Conservation (phyloP, 306 rosid genomes). For the Prunus davidiana region DNA sequence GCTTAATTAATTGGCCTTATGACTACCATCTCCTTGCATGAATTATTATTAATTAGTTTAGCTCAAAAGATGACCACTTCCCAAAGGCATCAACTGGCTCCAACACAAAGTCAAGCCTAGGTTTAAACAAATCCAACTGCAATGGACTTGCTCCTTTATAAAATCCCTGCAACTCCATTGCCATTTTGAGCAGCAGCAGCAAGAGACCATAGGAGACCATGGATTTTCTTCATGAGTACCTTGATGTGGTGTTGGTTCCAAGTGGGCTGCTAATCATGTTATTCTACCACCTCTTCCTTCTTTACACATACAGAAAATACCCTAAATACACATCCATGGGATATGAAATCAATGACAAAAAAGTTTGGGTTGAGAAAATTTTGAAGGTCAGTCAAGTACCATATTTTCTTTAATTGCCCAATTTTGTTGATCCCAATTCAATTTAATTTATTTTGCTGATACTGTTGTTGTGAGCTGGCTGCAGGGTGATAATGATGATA, state of each 20-base stretch:
- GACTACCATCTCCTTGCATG: too few species aligned
- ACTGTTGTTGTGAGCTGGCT: neutral
- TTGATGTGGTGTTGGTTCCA: constrained; percentile 74
- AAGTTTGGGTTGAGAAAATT: constrained; percentile 66
- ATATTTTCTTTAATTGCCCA: neutral
- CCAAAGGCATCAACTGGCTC: too few species aligned
- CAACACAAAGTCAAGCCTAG: too few species aligned
- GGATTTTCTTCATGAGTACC: constrained; percentile 52
- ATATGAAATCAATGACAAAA: constrained; percentile 65
- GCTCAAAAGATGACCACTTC: too few species aligned
- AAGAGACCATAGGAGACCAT: constrained; percentile 3
- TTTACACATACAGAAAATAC: constrained; percentile 45
- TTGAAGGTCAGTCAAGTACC: constrained; percentile 56
- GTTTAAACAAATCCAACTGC: neutral
- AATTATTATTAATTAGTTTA: too few species aligned
- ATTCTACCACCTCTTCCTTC: constrained; percentile 58
- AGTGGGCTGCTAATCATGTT: constrained; percentile 65
- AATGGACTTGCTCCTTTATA: neutral
- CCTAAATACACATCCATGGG: constrained; percentile 77
- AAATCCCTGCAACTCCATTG: too few species aligned
- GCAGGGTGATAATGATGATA: constrained; percentile 42
- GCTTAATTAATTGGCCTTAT: too few species aligned
- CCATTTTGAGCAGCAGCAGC: too few species aligned
- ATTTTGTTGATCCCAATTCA: too few species aligned
- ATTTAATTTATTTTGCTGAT: neutral